phyloP scores from a whole-genome alignment of 108 stramenopile genomes.

The Schizochytrium sp. region DNA sequence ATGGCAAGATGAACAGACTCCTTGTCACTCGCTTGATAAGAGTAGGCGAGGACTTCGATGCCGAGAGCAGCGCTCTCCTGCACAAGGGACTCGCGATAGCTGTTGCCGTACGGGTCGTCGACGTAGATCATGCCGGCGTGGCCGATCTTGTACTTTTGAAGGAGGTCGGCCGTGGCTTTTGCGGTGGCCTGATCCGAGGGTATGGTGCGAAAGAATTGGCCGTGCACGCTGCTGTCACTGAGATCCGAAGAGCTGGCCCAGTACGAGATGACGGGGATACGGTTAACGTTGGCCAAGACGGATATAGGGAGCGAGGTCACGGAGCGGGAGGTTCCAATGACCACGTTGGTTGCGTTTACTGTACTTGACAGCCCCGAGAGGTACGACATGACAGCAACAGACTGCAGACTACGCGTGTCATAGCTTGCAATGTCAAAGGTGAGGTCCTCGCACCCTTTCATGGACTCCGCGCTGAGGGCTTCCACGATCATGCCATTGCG shows the following conservation, averaged over 20 bases:
- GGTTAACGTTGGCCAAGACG: background rate
- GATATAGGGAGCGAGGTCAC: background rate
- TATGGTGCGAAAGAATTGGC: background rate
- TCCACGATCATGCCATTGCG: background rate
- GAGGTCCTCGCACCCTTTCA: background rate
- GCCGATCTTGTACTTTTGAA: background rate
- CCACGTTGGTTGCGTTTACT: background rate
- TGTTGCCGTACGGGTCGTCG: background rate
- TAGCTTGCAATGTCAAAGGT: background rate
- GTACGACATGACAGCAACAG: background rate
- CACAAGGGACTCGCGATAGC: background rate
- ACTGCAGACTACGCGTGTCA: background rate
- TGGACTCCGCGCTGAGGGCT: background rate
- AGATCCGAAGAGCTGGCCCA: background rate
- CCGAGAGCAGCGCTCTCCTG: background rate
- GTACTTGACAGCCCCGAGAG: background rate
- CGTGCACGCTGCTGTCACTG: background rate
- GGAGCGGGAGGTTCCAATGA: background rate
- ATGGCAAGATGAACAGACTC: background rate
- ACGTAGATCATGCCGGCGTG: background rate
- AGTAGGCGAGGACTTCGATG: background rate
- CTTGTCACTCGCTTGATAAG: background rate
- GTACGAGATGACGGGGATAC: background rate
- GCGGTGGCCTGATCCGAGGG: background rate
- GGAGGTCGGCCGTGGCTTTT: background rate